These are phyloP conservation scores for Leccinum fallax DNA, from an alignment of 1,284 basidiomycete species.

Conservation along the genomic window DNA sequence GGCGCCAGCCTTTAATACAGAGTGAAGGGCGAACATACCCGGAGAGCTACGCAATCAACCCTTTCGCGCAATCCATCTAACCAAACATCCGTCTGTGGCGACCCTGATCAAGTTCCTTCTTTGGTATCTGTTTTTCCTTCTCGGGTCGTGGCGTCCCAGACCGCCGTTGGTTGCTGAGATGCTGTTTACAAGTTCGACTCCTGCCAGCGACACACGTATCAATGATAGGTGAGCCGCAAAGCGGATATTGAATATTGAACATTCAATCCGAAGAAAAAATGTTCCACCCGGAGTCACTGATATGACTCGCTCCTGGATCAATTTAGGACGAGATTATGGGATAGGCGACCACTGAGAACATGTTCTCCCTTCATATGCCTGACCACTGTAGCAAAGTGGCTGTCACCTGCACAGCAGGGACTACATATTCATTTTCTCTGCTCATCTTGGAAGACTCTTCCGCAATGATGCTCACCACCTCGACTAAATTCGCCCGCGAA, in stretches of 20 bases:
- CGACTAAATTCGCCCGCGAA: conserved; percentile 23
- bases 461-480: conserved; percentile 7
- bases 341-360: not conserved
- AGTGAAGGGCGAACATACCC: not conserved
- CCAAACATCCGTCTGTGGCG: conserved; percentile 9
- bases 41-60: conserved; percentile 16
- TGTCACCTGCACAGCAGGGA: conserved; percentile 1
- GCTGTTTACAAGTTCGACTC: conserved; percentile 3
- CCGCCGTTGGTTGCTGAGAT: conserved; percentile 1
- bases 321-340: conserved; percentile 6
- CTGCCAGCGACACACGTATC: conserved; percentile 11
- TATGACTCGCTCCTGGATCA: not conserved
- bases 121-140: conserved; percentile 13
- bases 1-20: not conserved
- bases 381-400: not conserved
- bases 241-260: conserved; percentile 17
- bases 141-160: conserved; percentile 9
- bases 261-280: conserved; percentile 3
- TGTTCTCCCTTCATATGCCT: conserved; percentile 6
- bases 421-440: conserved; percentile 1
- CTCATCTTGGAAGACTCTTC: not conserved
- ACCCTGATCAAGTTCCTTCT: conserved; percentile 11
- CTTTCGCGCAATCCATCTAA: conserved; percentile 14
- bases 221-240: conserved; percentile 22
- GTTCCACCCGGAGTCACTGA: not conserved